phyloP scores from a whole-genome alignment of 805 yeast genomes.

The Ogataea degrootiae region DNA sequence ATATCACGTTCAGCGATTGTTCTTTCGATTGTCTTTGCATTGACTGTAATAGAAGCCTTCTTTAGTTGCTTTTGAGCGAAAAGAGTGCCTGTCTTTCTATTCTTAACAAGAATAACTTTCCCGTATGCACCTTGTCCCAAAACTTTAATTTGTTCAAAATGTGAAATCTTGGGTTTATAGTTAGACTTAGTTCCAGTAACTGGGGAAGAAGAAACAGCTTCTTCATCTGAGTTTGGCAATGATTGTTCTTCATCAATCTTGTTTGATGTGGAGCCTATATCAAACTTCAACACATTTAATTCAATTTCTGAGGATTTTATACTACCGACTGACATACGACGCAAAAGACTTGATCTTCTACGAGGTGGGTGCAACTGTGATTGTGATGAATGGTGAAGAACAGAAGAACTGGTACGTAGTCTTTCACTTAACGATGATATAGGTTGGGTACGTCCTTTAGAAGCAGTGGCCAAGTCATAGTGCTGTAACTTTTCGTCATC shows the following conservation, averaged over 20 bases:
- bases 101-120: conserved; percentile 70
- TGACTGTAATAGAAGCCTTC: conserved; percentile 67
- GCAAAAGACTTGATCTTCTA: conserved; percentile 26
- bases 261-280: conserved; percentile 3
- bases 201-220: neutral
- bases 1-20: conserved; percentile 76
- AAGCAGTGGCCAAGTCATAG: neutral
- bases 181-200: neutral
- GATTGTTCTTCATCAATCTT: conserved; percentile 2
- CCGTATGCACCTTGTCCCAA: conserved; percentile 88
- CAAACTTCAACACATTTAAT: conserved; percentile 5
- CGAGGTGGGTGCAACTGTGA: neutral
- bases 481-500: neutral
- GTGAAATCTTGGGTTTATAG: conserved; percentile 32
- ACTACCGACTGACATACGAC: conserved; percentile 26
- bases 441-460: neutral
- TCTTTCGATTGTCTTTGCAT: conserved; percentile 51
- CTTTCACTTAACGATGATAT: neutral
- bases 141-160: conserved; percentile 67
- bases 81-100: conserved; percentile 50
- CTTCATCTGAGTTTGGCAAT: conserved; percentile 8
- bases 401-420: conserved; percentile 1
- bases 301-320: conserved; percentile 4
- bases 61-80: conserved; percentile 83
- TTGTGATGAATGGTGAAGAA: neutral